Evolutionary conservation across 1,284 basidiomycete genomes (phyloP), one percentile per base, ranked within the genome.

Genomic region (Xerocomus minutiporus): DNA sequence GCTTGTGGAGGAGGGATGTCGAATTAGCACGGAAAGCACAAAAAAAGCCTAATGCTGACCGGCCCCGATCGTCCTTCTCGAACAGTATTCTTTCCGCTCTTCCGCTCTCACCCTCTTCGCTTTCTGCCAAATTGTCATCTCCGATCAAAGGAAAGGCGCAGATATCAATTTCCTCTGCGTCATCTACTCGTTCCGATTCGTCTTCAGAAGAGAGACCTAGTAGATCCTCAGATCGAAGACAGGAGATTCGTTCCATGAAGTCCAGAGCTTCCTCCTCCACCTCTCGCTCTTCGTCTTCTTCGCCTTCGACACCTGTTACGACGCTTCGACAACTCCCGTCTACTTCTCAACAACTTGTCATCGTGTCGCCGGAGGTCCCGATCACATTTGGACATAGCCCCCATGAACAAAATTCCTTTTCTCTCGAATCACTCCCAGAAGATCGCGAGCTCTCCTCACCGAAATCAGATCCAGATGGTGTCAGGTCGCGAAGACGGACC

Each of bases 1-100:
- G 80, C 2, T 78, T 80, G 58, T 91, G 88, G 88, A 74, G 82
- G 53, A 72, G 81, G 42, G 88, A 91, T 64, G 68, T 80, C 50
- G 86, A 89, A 49, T 69, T 80, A 28, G 71, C 73, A n/a, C 69
- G 73, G 48, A 82, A 80, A 58, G 40, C 57, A 26, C 57, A 78
- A 13, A 59, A 53, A 45, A 57, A 61, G 28, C 1, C 36, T 34
- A 13, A 52, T 12, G 1, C 46, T 20, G 53, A 58, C 42, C 57
- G 43, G n/a, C 25, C 55, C 15, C 65, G 72, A 42, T 38, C 57
- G 20, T 72, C 71, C 4, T 28, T 72, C 26, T 62, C 75, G 2
- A 74, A 72, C 62, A 81, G 75, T 62, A 68, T 77, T 25, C 76
- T 79, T 56, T 81, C 82, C 6, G 68, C 73, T 51, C 82, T 84